phyloP scores from a whole-genome alignment of 441 rosid genomes.

The Rhodomyrtus psidioides region DNA sequence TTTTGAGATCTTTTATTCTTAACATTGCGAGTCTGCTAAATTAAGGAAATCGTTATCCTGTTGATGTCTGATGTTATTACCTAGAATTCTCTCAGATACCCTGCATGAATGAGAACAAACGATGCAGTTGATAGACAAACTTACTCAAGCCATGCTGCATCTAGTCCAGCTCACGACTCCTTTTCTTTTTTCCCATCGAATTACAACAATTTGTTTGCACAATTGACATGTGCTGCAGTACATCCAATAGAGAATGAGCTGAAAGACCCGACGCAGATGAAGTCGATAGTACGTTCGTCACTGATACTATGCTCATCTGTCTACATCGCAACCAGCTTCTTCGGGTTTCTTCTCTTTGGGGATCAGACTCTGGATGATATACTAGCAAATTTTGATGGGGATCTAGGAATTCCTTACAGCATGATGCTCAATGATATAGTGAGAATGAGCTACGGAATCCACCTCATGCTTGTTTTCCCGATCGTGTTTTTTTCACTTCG shows the following conservation, averaged over 20 bases:
- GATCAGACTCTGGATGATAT: slow-evolving; percentile 51
- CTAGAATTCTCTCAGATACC: neutral
- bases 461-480: slow-evolving; percentile 69
- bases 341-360: slow-evolving; percentile 61
- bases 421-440: slow-evolving; percentile 48
- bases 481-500: slow-evolving; percentile 61
- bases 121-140: neutral
- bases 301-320: slow-evolving; percentile 40
- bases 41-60: neutral
- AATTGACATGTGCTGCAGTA: slow-evolving; percentile 27
- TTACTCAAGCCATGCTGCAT: neutral
- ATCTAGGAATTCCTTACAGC: slow-evolving; percentile 55
- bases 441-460: slow-evolving; percentile 55
- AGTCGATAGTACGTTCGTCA: slow-evolving; percentile 43
- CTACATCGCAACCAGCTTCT: slow-evolving; percentile 60
- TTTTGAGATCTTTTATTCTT: neutral
- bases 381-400: slow-evolving; percentile 66
- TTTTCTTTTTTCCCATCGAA: neutral
- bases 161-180: neutral
- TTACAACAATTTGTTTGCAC: neutral
- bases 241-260: slow-evolving; percentile 64
- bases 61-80: neutral
- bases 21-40: neutral
- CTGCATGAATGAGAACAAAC: neutral
- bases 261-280: slow-evolving; percentile 47